Conservation (phyloP, 257 asterid species). For the Solanum chilense region DNA sequence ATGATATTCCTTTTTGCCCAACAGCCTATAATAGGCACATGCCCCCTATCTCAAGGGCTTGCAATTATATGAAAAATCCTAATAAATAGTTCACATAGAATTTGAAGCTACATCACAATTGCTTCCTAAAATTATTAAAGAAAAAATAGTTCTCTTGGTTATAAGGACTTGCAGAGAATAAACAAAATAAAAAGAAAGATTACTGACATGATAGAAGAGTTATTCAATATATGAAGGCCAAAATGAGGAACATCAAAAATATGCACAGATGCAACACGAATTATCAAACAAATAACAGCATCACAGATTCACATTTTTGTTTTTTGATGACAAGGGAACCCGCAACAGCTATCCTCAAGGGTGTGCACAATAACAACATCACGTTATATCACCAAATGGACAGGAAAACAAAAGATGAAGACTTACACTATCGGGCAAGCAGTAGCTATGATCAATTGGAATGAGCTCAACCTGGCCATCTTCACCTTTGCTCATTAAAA, state of each 20-base stretch:
- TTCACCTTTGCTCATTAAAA: slow-evolving; percentile 19
- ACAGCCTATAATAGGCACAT: not conserved
- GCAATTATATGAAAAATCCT: not conserved
- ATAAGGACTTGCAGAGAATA: not conserved
- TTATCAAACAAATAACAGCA: not conserved
- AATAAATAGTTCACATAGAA: not conserved
- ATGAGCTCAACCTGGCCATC: slow-evolving; percentile 19
- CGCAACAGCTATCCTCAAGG: not conserved
- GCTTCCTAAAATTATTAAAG: not conserved
- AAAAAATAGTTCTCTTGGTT: not conserved
- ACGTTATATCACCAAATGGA: not conserved
- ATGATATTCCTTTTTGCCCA: not conserved
- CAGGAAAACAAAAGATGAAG: not conserved
- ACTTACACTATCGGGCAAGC: slow-evolving; percentile 23
- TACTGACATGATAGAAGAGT: not conserved
- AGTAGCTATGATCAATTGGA: slow-evolving; percentile 27
- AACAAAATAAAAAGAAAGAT: not conserved
- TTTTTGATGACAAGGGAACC: not conserved
- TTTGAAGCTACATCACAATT: not conserved
- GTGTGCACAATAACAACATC: not conserved
- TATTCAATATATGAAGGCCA: not conserved
- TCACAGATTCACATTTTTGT: not conserved
- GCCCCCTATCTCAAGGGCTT: not conserved
- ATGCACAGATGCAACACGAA: not conserved
- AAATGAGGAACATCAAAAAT: not conserved